Base-by-base conservation (phyloP, 2,329 filamentous ascomycete species). In the Lasiodiplodia gonubiensis region DNA sequence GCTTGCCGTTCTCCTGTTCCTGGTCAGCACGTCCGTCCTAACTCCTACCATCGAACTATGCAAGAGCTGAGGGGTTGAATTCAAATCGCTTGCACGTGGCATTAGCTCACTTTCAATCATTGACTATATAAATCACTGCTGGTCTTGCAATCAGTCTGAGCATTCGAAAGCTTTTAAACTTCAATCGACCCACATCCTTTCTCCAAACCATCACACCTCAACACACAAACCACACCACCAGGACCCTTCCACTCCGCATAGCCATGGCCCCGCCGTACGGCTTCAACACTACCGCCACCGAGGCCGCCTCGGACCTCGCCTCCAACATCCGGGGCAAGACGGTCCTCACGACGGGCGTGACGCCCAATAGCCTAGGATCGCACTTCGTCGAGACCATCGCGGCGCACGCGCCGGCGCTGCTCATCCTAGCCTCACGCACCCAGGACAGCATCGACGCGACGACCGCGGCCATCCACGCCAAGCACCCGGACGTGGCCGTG, bases 351-450 rank as follows among this genome's bases (percentile, higher is more conserved):
- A 77, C 75, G 3, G 74, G 74, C 30, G 73, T 76, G 18, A 72
- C 70, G 53, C 73, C 73, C 57, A 70, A 70, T 78, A 73, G 73
- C 14, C 69, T 74, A 2, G 75, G 76, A 14, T 72, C 76, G 3
- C 67, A 68, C 18, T 77, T 77, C 37, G 71, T 75, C 46, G 64
- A 74, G 53, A 69, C 71, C 59, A 71, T 78, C 18, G 74, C 75
- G 35, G 70, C 74, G 39, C 69, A 76, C 59, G 69, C 72, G 12
- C 76, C 75, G 11, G 51, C 57, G 0, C 70, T 76, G 2, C 69
- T 78, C 42, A 75, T 76, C 52, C 75, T 77, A 16, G 75, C 76
- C 7, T 82, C 82, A 35, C 84, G 84, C 67, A 82, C 75, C 54
- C 63, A 72, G 5, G 63, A 74, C 16, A 86, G 84, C 66, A 69